These are phyloP conservation scores for Microcyclosporella mali DNA, from an alignment of 2,329 filamentous ascomycete species.

Conservation along the genomic window DNA sequence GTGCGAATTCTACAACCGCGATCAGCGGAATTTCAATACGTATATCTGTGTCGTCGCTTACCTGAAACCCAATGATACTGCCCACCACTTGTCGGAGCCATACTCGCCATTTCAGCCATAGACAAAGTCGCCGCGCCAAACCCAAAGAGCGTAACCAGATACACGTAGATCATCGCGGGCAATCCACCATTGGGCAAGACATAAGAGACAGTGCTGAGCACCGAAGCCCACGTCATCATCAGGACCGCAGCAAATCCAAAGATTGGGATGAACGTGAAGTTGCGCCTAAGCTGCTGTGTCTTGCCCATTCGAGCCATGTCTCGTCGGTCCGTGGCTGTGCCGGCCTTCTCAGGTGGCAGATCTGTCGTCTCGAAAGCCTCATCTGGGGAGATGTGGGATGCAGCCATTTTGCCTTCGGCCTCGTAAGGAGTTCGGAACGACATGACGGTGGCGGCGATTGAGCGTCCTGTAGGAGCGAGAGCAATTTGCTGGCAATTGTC, in stretches of 20 bases:
- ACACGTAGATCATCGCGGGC: conserved; percentile 22
- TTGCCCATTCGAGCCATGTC: conserved; percentile 21
- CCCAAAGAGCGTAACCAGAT: conserved; percentile 18
- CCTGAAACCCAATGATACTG: conserved; percentile 17
- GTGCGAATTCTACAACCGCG: conserved; percentile 39
- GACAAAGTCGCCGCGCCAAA: conserved; percentile 18
- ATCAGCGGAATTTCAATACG: no score
- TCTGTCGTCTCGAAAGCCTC: conserved; percentile 12
- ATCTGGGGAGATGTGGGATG: conserved; percentile 9
- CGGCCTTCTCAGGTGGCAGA: conserved; percentile 19
- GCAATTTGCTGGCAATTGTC: no score
- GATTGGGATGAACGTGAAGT: conserved; percentile 23
- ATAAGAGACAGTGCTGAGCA: conserved; percentile 20
- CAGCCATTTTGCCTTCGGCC: conserved; percentile 9
- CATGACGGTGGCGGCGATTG: conserved; percentile 6
- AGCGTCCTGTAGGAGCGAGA: no score
- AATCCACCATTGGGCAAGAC: conserved; percentile 25
- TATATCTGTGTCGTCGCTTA: no score
- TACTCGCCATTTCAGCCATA: conserved; percentile 23
- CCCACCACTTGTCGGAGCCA: conserved; percentile 34
- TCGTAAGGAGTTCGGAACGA: conserved; percentile 7
- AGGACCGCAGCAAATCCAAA: conserved; percentile 26
- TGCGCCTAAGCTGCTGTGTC: conserved; percentile 16
- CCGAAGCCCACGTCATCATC: conserved; percentile 28
- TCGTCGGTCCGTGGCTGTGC: conserved; percentile 13